Conservation (phyloP, 1,139 yeast species). For the Sugiyamaella paludigena region DNA sequence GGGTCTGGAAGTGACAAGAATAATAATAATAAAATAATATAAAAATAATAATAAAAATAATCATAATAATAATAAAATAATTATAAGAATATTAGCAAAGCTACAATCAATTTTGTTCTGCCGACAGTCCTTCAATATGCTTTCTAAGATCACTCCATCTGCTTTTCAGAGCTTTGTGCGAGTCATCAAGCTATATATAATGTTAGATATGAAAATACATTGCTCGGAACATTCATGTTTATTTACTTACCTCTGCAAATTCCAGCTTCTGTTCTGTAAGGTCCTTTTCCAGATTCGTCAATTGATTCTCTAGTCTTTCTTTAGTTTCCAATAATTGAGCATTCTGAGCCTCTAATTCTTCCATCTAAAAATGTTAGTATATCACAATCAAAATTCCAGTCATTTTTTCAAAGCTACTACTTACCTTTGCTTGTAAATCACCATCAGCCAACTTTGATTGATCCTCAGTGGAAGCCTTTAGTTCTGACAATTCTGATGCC, state of each 20-base stretch:
- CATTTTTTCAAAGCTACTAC: constrained; percentile 4
- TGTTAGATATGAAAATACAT: neutral
- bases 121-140: constrained; percentile 35
- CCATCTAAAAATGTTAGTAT: constrained; percentile 48
- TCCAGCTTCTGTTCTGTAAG: constrained; percentile 32
- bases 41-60: constrained; percentile 1
- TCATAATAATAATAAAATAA: neutral
- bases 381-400: constrained; percentile 11
- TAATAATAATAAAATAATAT: neutral
- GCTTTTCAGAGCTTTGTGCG: constrained; percentile 28
- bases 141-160: constrained; percentile 34
- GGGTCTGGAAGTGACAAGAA: neutral
- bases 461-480: constrained; percentile 39
- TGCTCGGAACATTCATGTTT: neutral
- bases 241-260: constrained; percentile 24
- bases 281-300: constrained; percentile 36
- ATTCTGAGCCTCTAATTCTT: constrained; percentile 51
- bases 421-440: constrained; percentile 21
- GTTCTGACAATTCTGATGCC: constrained; percentile 50
- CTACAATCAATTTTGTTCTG: neutral
- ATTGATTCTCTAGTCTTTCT: constrained; percentile 34
- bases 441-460: constrained; percentile 19
- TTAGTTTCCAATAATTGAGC: constrained; percentile 38
- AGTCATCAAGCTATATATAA: constrained; percentile 25
- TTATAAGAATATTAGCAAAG: neutral